phyloP scores from a whole-genome alignment of 208 protist species.

The Crithidia sp. region DNA sequence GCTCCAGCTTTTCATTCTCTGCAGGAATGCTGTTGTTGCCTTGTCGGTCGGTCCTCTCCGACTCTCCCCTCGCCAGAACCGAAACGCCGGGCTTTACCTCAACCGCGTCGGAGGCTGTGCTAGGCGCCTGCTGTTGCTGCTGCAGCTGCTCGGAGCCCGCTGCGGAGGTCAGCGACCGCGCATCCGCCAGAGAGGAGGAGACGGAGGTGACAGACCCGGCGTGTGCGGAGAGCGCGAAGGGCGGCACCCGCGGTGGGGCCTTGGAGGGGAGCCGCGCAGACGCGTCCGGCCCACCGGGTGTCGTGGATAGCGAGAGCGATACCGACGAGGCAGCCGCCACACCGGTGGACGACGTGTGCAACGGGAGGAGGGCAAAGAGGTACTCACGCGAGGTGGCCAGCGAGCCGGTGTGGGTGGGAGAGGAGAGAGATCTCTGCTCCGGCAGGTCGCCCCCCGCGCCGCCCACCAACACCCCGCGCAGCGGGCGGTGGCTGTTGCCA shows the following conservation, averaged over 20 bases:
- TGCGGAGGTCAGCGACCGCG: neutral
- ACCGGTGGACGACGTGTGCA: neutral
- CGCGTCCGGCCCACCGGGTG: neutral
- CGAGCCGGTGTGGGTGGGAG: too few species aligned
- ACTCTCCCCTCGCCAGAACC: too few species aligned
- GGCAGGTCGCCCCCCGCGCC: too few species aligned
- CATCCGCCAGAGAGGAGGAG: neutral
- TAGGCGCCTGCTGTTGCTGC: too few species aligned
- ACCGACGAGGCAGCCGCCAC: neutral
- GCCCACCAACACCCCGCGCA: too few species aligned
- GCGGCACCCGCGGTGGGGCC: neutral
- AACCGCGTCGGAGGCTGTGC: too few species aligned
- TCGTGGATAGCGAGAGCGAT: constrained; percentile 1
- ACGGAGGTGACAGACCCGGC: neutral
- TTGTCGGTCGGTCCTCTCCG: too few species aligned
- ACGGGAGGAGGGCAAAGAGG: neutral
- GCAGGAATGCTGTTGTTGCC: too few species aligned
- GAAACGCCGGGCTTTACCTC: too few species aligned
- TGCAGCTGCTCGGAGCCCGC: neutral
- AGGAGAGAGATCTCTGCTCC: too few species aligned
- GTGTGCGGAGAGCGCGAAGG: neutral
- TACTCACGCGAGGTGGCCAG: neutral
- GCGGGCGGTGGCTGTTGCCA: too few species aligned
- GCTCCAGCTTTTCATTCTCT: too few species aligned
- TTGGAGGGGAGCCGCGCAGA: neutral